phyloP scores from a whole-genome alignment of 768 basidiomycete species.

The Leccinum disarticulatum region DNA sequence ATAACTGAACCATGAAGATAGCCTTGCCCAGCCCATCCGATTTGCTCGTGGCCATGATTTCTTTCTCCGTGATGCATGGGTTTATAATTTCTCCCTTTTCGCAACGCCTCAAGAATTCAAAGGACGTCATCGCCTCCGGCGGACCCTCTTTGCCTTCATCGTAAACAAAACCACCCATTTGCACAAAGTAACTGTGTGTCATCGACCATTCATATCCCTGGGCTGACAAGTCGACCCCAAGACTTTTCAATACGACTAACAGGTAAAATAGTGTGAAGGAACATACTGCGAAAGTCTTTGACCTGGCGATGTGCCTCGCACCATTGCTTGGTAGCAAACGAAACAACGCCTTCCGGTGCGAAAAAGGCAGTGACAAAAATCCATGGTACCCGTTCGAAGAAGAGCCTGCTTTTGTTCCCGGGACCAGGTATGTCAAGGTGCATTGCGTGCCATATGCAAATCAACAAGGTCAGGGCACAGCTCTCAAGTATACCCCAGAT shows the following conservation, averaged over 20 bases:
- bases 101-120: not conserved
- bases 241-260: not conserved
- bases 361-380: not conserved
- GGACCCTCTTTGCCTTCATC: not conserved
- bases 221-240: not conserved
- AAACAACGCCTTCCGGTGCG: not conserved
- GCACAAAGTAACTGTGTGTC: not conserved
- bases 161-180: not conserved
- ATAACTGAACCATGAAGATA: not conserved
- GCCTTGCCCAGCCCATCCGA: not conserved
- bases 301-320: not conserved
- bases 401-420: not conserved
- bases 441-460: not conserved
- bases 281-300: not conserved
- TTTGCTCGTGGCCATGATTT: not conserved
- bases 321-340: not conserved
- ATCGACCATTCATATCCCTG: not conserved
- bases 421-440: not conserved
- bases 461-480: not conserved
- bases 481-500: not conserved
- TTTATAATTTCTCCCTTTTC: not conserved
- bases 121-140: not conserved
- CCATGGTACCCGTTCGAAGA: not conserved
- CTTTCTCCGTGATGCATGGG: not conserved
- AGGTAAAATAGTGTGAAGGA: not conserved